Evolutionary conservation across 2,329 filamentous ascomycete species (phyloP).

Genomic region (Sporothrix luriei): DNA sequence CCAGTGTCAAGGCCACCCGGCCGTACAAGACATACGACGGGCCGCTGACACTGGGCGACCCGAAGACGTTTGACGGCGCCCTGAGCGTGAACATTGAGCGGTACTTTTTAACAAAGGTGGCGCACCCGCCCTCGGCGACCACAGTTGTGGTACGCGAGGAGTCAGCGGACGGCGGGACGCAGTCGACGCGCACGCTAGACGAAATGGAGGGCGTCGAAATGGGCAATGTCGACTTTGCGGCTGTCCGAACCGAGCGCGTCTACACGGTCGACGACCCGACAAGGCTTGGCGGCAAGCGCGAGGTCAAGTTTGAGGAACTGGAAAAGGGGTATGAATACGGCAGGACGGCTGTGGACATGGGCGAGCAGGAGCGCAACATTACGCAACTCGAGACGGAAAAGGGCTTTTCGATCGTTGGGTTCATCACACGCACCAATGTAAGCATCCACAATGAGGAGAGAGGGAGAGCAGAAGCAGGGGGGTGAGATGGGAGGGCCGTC

Average conservation of each 20-base stretch:
- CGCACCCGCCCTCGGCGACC: constrained; percentile 73
- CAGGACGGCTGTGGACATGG: constrained; percentile 86
- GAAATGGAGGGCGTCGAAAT: constrained; percentile 54
- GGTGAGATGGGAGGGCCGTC: too few species aligned
- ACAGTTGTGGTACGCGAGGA: constrained; percentile 67
- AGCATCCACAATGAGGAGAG: constrained; percentile 34
- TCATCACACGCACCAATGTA: constrained; percentile 73
- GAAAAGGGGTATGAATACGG: constrained; percentile 96
- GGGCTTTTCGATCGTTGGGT: constrained; percentile 81
- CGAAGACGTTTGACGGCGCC: constrained; percentile 70
- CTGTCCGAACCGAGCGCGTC: constrained; percentile 73
- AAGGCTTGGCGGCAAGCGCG: constrained; percentile 75
- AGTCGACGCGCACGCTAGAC: constrained; percentile 57
- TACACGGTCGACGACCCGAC: constrained; percentile 79
- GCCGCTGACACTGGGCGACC: constrained; percentile 75
- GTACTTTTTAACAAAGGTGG: constrained; percentile 82
- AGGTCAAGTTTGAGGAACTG: constrained; percentile 78
- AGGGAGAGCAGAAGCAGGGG: background rate
- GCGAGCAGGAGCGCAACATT: constrained; percentile 80
- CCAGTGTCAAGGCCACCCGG: constrained; percentile 72
- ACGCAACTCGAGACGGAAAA: constrained; percentile 81
- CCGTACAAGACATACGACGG: constrained; percentile 81
- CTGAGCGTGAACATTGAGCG: constrained; percentile 84
- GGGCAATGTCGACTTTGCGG: constrained; percentile 57
- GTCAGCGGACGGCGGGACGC: constrained; percentile 52